A percentile compares a stretch with the other conserved stretches of the same genome.
These are phyloP conservation scores for Thermomyces lanuginosus DNA, from an alignment of 2,329 filamentous ascomycete species.

Conservation along the genomic window DNA sequence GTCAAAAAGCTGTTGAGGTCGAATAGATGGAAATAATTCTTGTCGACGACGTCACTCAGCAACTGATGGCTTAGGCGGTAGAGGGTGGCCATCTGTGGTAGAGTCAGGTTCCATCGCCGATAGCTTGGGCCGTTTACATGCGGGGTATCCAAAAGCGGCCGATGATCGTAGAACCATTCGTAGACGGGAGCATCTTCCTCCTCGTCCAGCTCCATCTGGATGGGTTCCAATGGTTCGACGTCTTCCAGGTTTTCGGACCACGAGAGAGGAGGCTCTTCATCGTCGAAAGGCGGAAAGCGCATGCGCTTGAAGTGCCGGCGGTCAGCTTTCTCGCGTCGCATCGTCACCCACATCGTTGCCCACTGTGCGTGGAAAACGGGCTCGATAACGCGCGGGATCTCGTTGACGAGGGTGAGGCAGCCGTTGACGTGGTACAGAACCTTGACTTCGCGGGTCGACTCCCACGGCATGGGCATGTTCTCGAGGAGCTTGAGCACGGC, in stretches of 20 bases:
- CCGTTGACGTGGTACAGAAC: constrained; percentile 97
- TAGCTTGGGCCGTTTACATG: constrained; percentile 97
- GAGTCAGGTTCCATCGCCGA: constrained; percentile 79
- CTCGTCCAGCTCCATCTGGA: constrained; percentile 96
- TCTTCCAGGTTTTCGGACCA: constrained; percentile 99
- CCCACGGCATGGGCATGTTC: constrained; percentile 99
- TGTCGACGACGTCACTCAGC: constrained; percentile 79
- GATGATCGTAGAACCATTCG: constrained; percentile 96
- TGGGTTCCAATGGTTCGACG: constrained; percentile 90
- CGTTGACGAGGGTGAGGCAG: constrained; percentile 90
- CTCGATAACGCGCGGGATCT: constrained; percentile 90
- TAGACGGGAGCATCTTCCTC: constrained; percentile 78
- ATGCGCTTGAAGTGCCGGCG: constrained; percentile 93
- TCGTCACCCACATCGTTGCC: constrained; percentile 98
- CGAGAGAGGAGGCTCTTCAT: constrained; percentile 90
- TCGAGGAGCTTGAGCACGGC: constrained; percentile 92
- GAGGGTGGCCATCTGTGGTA: constrained; percentile 91
- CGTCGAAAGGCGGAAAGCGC: constrained; percentile 96
- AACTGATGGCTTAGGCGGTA: constrained; percentile 84
- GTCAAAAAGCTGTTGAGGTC: constrained; percentile 89
- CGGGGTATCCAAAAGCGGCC: constrained; percentile 73
- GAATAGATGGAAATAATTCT: constrained; percentile 97
- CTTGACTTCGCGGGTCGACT: constrained; percentile 88
- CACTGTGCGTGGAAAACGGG: constrained; percentile 96
- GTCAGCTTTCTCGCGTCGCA: constrained; percentile 96